Evolutionary conservation across 2,329 filamentous ascomycete genomes (phyloP), one percentile per base, ranked within the genome.

Genomic region (Ophiostoma sp.): DNA sequence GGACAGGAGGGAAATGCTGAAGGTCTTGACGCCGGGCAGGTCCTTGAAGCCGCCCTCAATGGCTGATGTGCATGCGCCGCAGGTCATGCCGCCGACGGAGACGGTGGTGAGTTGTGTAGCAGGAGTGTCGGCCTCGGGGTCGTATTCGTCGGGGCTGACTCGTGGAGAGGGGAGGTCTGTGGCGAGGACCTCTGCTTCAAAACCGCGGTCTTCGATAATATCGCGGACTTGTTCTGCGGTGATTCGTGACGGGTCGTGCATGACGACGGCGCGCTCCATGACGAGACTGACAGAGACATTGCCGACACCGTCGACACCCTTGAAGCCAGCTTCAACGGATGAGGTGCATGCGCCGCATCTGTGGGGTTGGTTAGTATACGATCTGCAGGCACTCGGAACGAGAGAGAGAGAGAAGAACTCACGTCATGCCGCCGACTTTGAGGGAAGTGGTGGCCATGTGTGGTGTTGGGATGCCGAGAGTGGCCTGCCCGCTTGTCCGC

Each of bases 341-440:
- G 94, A 96, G 36, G 94, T 97, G 79, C 95, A 99, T 75, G 94
- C 90, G 77, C 94, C 94, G 81, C 95, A 99, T 74, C 86, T 88
- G 36, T 2, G 11, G 7, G 15, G n/a, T 39, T 84, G 83, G 85
- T 57, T 66, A 52, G 39, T 73, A 82, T 78, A 27, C 10, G 23
- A 13, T 27, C 52, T 27, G 52, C 20, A 27, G 23, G 17, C 27
- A 31, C 5, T 52, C 15, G 23, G 52, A 57, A 23, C 27, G 52
- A 57, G 70, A 44, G 68, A 57, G 70, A 44, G 68, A 13, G 36
- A 35, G 11, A 10, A 54, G 4, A 20, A 85, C 84, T 84, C 81
- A 88, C 85, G 89, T 90, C 88, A 90, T 99, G 75, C 95, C 95
- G 74, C 91, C 93, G 57, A 99, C 90, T 76, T 90, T 92, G 72